Evolutionary conservation across 2,329 filamentous ascomycete genomes (phyloP).

Genomic region (Fusarium tricinctum): DNA sequence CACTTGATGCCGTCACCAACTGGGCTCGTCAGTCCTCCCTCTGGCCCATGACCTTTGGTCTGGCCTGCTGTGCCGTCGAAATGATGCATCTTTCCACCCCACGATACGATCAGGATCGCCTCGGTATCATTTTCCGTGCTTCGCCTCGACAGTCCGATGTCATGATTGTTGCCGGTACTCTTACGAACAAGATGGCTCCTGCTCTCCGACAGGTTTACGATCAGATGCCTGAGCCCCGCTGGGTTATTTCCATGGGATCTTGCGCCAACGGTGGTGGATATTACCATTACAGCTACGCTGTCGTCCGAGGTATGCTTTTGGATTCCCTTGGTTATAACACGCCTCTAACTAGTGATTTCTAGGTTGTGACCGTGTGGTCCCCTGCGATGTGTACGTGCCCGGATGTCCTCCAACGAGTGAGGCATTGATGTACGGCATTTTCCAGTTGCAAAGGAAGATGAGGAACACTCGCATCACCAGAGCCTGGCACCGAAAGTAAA

Average conservation of each 20-base stretch:
- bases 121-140: slow-evolving; percentile 91
- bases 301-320: slow-evolving; percentile 64
- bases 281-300: slow-evolving; percentile 88
- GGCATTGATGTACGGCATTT: slow-evolving; percentile 77
- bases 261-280: slow-evolving; percentile 89
- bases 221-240: slow-evolving; percentile 93
- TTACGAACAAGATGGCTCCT: slow-evolving; percentile 97
- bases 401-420: slow-evolving; percentile 76
- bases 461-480: slow-evolving; percentile 68
- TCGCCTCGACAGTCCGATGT: slow-evolving; percentile 90
- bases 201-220: slow-evolving; percentile 93
- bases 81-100: slow-evolving; percentile 95
- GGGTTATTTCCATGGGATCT: slow-evolving; percentile 87
- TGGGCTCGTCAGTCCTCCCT: slow-evolving; percentile 88
- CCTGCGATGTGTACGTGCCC: slow-evolving; percentile 84
- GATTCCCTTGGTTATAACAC: background rate
- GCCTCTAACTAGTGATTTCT: background rate
- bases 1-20: slow-evolving; percentile 83
- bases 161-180: slow-evolving; percentile 93
- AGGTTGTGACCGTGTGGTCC: slow-evolving; percentile 81
- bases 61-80: slow-evolving; percentile 90
- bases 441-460: slow-evolving; percentile 84
- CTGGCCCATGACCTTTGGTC: slow-evolving; percentile 90
- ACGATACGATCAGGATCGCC: slow-evolving; percentile 88
- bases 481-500: slow-evolving; percentile 71